Percentiles rank a stretch among this genome's conserved stretches.
Evolutionary conservation across 345 rosid genomes (phyloP).

Genomic region (Microthlaspi erraticum): DNA sequence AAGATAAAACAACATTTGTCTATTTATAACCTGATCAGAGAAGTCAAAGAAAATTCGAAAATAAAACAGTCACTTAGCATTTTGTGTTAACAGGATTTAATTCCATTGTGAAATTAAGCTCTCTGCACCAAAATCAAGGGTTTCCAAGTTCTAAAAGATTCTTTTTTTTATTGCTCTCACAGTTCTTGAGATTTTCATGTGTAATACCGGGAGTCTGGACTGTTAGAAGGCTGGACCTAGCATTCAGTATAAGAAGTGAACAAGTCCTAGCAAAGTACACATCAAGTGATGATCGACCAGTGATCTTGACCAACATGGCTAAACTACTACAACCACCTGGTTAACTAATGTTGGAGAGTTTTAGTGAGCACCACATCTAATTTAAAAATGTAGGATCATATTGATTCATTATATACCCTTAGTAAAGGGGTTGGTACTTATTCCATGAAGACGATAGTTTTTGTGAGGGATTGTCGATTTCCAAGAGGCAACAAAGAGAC

Average conservation of each 20-base stretch:
- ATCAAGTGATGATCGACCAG: conserved; percentile 2
- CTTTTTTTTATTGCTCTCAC: neutral
- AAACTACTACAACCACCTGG: conserved; percentile 12
- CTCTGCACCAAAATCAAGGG: conserved; percentile 18
- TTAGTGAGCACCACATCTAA: neutral
- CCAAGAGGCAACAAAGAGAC: neutral
- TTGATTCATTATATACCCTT: neutral
- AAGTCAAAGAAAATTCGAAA: conserved; percentile 6
- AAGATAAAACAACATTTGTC: no score
- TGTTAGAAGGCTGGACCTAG: neutral
- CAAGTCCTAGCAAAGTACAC: conserved; percentile 9
- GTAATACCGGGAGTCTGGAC: neutral
- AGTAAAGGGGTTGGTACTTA: neutral
- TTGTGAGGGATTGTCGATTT: neutral
- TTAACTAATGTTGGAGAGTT: neutral
- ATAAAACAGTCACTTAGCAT: neutral
- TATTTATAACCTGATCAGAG: neutral
- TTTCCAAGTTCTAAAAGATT: conserved; percentile 1
- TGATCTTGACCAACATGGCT: conserved; percentile 17
- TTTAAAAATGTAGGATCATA: neutral
- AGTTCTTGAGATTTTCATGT: conserved; percentile 2
- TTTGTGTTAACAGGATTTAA: neutral
- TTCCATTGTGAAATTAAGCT: conserved; percentile 14
- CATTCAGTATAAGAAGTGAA: conserved; percentile 15
- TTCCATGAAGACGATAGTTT: neutral